These are phyloP conservation scores for Cucumis melo DNA, from an alignment of 306 rosid species.

Conservation along the genomic window DNA sequence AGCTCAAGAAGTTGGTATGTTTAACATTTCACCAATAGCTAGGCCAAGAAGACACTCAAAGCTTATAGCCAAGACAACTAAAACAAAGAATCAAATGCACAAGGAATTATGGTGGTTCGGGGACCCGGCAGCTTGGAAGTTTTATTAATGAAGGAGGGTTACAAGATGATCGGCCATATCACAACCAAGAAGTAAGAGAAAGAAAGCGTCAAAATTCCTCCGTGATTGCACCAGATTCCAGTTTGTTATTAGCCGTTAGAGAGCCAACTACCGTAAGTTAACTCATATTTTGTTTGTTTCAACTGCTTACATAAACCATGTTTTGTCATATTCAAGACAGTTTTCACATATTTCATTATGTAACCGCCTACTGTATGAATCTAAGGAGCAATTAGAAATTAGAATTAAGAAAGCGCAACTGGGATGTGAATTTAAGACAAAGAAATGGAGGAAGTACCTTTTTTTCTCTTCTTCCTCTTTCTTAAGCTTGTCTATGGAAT, in stretches of 20 bases:
- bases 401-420: neutral
- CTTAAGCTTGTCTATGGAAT: slow-evolving; percentile 27
- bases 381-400: neutral
- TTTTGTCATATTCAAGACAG: neutral
- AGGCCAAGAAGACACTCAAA: neutral
- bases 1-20: neutral
- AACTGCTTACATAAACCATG: neutral
- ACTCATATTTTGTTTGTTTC: neutral
- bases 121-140: neutral
- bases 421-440: neutral
- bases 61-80: neutral
- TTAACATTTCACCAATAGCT: neutral
- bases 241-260: neutral
- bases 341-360: neutral
- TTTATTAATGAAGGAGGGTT: neutral
- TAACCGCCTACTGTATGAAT: neutral
- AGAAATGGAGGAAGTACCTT: slow-evolving; percentile 15
- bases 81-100: neutral
- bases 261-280: neutral
- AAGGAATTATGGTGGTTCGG: neutral
- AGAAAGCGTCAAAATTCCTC: neutral
- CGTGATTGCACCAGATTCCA: neutral
- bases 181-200: neutral
- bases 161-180: neutral
- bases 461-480: slow-evolving; percentile 39